Evolutionary conservation across 148 eudicot genomes (phyloP).

Genomic region (Rhododendron ovatum): DNA sequence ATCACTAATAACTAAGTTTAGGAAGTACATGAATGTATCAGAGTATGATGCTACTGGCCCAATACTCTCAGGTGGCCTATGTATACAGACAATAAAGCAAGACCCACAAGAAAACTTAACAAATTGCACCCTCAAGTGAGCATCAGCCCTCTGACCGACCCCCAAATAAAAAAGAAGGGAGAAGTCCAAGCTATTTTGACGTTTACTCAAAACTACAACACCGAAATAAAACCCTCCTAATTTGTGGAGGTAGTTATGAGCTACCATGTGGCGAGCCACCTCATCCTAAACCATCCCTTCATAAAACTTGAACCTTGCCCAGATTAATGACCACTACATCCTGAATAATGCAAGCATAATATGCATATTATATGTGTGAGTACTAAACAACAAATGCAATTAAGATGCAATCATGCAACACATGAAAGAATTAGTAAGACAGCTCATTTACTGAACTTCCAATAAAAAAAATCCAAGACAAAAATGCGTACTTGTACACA

Average conservation of each 20-base stretch:
- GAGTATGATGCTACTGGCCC: not conserved
- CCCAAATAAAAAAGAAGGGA: not conserved
- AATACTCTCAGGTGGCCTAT: not conserved
- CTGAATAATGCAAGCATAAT: not conserved
- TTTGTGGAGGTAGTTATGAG: not conserved
- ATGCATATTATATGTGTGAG: not conserved
- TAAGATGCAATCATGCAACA: not conserved
- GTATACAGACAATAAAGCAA: not conserved
- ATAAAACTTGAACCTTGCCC: not conserved
- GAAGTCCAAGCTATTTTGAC: not conserved
- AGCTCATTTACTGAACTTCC: not conserved
- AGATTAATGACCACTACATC: not conserved
- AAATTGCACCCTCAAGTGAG: not conserved
- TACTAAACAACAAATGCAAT: not conserved
- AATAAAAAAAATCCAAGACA: not conserved
- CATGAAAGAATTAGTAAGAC: not conserved
- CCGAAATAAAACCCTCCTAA: not conserved
- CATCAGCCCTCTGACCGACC: not conserved
- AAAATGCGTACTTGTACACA: slow-evolving; percentile 78
- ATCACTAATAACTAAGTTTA: not conserved
- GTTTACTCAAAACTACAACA: not conserved
- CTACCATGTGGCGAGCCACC: not conserved
- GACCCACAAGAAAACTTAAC: not conserved
- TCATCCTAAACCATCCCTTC: not conserved
- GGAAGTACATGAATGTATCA: not conserved